Percentiles rank a stretch among this genome's conserved stretches.
These are phyloP conservation scores for Gossypium turneri DNA, from an alignment of 345 rosid genomes.

Conservation along the genomic window DNA sequence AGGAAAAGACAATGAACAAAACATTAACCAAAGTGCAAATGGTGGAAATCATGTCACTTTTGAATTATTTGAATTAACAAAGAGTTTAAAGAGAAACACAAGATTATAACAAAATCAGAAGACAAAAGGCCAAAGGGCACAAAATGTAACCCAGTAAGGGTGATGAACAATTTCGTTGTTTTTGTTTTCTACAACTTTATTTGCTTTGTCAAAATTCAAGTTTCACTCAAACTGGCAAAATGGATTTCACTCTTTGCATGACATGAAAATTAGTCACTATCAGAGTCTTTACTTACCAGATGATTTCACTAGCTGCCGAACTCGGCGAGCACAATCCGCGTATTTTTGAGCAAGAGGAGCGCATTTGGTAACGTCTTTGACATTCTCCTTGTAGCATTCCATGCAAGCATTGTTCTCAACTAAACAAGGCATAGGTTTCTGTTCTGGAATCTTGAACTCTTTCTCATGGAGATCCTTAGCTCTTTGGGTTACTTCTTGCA, in stretches of 20 bases:
- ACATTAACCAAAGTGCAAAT: not conserved
- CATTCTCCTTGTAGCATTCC: slow-evolving; percentile 73
- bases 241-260: slow-evolving; percentile 3
- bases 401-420: slow-evolving; percentile 66
- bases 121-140: not conserved
- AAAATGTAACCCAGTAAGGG: not conserved
- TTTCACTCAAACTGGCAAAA: slow-evolving; percentile 5
- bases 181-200: not conserved
- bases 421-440: slow-evolving; percentile 80
- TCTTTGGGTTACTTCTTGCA: slow-evolving; percentile 60
- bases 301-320: slow-evolving; percentile 44
- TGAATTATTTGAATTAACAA: not conserved
- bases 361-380: slow-evolving; percentile 61
- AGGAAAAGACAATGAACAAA: not conserved
- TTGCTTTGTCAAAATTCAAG: slow-evolving; percentile 7
- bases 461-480: slow-evolving; percentile 78
- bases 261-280: not conserved
- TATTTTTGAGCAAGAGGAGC: slow-evolving; percentile 47
- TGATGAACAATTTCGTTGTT: not conserved
- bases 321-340: slow-evolving; percentile 71
- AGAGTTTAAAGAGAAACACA: not conserved
- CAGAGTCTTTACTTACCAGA: slow-evolving; percentile 22
- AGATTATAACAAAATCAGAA: slow-evolving; percentile 5
- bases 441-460: slow-evolving; percentile 88
- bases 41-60: not conserved